Evolutionary conservation across 345 rosid species (phyloP), one percentile per base, ranked within the genome.

Genomic region (Theobroma cacao): DNA sequence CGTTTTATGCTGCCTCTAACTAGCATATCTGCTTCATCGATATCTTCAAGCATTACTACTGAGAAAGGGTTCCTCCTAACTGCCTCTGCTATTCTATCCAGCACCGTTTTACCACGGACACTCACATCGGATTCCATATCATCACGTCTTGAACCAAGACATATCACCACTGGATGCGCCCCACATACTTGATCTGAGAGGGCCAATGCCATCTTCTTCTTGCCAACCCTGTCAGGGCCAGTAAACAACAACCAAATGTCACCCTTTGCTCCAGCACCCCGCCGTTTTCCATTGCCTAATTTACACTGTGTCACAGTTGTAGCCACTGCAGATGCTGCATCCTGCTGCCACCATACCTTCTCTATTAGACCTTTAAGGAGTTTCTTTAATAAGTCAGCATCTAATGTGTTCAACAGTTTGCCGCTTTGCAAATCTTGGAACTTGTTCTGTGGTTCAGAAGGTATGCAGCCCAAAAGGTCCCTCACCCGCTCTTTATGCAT

Each of bases 271-370:
- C 84, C 87, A 9, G 77, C 74, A 33, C 90, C 89, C 2, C 90
- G 89, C 65, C 82, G 71, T 82, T 89, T 96, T 48, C 95, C 88
- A 60, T 84, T 88, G 9, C 98, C 97, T 68, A 86, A 74, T 85
- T 86, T 94, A 84, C 93, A 88, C 78, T 87, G 90, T 0, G 91
- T 89, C 71, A 94, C 90, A 2, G 92, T 87, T 34, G 89, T 80
- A n/a, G 98, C 97, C 68, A 94, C 83, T 0, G 97, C 91, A 30
- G 97, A 89, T 47, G 99, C 94, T 34, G 99, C 98, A 26, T 96
- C 98, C 24, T 78, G 87, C 85, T 96, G 99, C 99, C 99, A 96
- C 97, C 97, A 87, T 28, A 90, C 97, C 80, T 87, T 90, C 78
- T 91, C 95, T 0, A 68, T 47, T 74, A 96, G 90, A 59, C 95